Evolutionary conservation across 768 basidiomycete genomes (phyloP).

Genomic region (Boletus vinaceobasis): DNA sequence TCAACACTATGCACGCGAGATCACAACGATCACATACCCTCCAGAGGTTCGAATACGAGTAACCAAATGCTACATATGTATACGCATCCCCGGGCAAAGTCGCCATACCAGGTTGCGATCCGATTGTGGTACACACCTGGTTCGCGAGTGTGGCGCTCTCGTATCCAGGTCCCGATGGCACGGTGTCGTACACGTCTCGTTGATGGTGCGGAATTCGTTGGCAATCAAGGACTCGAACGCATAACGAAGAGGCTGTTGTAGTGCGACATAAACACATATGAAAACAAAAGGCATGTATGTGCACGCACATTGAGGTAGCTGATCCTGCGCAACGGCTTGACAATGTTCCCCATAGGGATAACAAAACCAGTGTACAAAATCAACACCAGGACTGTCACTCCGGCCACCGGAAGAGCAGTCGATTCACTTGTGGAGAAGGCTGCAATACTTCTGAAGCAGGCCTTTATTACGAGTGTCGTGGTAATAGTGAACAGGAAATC

Average conservation of each 20-base stretch:
- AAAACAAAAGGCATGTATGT: constrained; percentile 33
- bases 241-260: constrained; percentile 32
- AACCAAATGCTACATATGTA: constrained; percentile 31
- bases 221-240: constrained; percentile 33
- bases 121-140: constrained; percentile 42
- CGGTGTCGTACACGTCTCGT: constrained; percentile 34
- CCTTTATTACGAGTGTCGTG: constrained; percentile 63
- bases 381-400: constrained; percentile 35
- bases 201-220: constrained; percentile 46
- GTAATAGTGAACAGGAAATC: constrained; percentile 52
- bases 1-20: neutral
- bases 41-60: constrained; percentile 31
- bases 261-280: constrained; percentile 30
- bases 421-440: constrained; percentile 52
- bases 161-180: constrained; percentile 35
- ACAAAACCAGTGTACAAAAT: constrained; percentile 44
- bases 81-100: constrained; percentile 43
- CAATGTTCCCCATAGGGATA: constrained; percentile 21
- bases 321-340: constrained; percentile 16
- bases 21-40: constrained; percentile 30
- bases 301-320: constrained; percentile 24
- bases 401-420: constrained; percentile 39
- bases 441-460: constrained; percentile 67
- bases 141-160: constrained; percentile 31
- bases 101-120: constrained; percentile 38